A percentile compares a stretch with the other conserved stretches of the same genome.
Evolutionary conservation across 176 grass and related monocot species (phyloP).

Genomic region (Carex myosuroides): DNA sequence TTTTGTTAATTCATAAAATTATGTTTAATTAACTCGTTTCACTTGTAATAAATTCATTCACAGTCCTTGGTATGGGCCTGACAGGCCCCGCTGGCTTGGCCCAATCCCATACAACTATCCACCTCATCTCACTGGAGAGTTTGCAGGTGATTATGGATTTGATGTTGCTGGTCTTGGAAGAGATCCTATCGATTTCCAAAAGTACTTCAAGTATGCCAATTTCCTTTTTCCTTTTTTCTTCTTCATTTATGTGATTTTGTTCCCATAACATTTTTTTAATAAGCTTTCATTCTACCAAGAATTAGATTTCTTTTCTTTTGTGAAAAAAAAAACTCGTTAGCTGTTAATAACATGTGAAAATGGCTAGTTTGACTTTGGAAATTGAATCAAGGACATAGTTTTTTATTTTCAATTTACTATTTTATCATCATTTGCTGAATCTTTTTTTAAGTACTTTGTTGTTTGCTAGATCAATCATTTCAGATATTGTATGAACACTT

Average conservation of each 20-base stretch:
- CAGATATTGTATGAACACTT: background rate
- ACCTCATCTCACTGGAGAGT: conserved; percentile 55
- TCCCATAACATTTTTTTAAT: background rate
- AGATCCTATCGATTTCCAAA: conserved; percentile 68
- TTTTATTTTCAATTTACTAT: background rate
- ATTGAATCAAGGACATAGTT: background rate
- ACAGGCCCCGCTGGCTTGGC: conserved; percentile 77
- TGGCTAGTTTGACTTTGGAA: background rate
- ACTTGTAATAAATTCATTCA: background rate
- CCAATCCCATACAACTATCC: conserved; percentile 72
- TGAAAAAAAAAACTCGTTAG: background rate
- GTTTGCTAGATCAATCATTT: background rate
- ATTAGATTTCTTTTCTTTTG: background rate
- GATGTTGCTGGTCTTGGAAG: conserved; percentile 77
- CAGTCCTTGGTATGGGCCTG: conserved; percentile 74
- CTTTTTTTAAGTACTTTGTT: background rate
- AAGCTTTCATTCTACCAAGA: background rate
- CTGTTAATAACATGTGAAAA: background rate
- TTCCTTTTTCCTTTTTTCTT: background rate
- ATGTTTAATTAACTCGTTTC: background rate
- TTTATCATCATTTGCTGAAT: background rate
- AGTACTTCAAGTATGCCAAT: conserved; percentile 79
- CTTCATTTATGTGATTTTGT: background rate
- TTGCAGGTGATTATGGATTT: conserved; percentile 88
- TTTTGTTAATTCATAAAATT: background rate